A percentile compares a stretch with the other conserved stretches of the same genome.
Conservation (phyloP, 75 land plant species). For the Selaginella tamariscina region DNA sequence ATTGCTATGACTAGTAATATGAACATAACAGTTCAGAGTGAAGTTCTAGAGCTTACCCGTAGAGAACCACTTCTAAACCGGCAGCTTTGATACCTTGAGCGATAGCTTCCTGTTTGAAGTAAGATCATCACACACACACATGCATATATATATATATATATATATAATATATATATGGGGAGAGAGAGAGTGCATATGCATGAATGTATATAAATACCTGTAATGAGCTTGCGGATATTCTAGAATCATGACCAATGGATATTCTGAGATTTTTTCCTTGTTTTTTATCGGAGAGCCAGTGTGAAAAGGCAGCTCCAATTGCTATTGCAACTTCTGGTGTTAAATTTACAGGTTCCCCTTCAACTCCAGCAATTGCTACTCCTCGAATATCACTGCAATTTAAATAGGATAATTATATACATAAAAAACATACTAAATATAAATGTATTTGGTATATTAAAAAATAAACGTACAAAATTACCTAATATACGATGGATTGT, state of each 20-base stretch:
- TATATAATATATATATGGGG: background rate
- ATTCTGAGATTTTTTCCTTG: constrained; percentile 40
- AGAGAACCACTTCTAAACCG: constrained; percentile 75
- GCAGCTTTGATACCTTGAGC: constrained; percentile 68
- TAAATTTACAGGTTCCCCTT: constrained; percentile 89
- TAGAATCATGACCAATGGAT: constrained; percentile 93
- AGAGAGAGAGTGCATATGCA: background rate
- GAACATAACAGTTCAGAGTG: background rate
- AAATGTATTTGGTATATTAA: background rate
- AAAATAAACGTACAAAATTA: background rate
- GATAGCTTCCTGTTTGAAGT: constrained; percentile 60
- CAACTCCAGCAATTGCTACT: constrained; percentile 83
- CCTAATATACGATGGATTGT: background rate
- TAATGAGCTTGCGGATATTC: constrained; percentile 62
- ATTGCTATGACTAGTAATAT: no score
- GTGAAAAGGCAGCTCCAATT: constrained; percentile 88
- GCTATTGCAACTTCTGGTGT: constrained; percentile 79
- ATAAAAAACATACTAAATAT: background rate
- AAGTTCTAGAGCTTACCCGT: constrained; percentile 49
- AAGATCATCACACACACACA: background rate
- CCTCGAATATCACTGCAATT: constrained; percentile 86
- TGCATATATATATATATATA: background rate
- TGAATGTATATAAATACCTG: no score
- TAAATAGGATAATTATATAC: background rate
- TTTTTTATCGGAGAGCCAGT: constrained; percentile 67